Evolutionary conservation across 148 eudicot species (phyloP), one percentile per base, ranked within the genome.

Genomic region (Cornus florida): DNA sequence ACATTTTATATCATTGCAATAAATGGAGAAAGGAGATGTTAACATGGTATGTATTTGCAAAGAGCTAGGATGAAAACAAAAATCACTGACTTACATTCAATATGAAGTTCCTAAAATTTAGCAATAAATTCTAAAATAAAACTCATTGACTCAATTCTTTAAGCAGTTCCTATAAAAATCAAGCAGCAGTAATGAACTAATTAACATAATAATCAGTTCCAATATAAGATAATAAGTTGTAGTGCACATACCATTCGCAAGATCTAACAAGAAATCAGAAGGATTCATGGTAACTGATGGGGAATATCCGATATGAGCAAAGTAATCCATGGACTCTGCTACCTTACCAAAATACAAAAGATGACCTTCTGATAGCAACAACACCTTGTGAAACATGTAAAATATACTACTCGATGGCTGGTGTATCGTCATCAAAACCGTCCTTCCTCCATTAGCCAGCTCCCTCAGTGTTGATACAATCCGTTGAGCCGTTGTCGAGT

Each of bases 361-460:
- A 23, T 85, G 90, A 53, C 98, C 98, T 10, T 94, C 97, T 1
- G 92, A 88, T 17, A 94, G 80, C 80, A 94, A 65, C 78, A 92
- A 43, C 10, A 94, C 96, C 86, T 94, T 94, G 43, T 91, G 82
- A 76, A 93, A 93, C 94, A 90, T 86, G 67, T 92, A 90, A 69
- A 86, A 93, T 46, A 94, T 69, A 74, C 90, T 92, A 74, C 96
- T 92, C 10, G 98, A 94, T 56, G 98, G 98, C 71, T 92, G 98
- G 60, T 94, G 98, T 70, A 92, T 94, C 6, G 98, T 94, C 89
- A 91, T 87, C 73, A 88, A 89, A 23, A 90, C 50, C 1, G 93
- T 92, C 70, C 93, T 88, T 13, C 94, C 96, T 8, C 90, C 93
- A 10, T 77, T 80, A 0, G 90, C 92, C 17, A 94, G 56, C 33